phyloP scores from a whole-genome alignment of 805 yeast species.

The Metschnikowia matae region DNA sequence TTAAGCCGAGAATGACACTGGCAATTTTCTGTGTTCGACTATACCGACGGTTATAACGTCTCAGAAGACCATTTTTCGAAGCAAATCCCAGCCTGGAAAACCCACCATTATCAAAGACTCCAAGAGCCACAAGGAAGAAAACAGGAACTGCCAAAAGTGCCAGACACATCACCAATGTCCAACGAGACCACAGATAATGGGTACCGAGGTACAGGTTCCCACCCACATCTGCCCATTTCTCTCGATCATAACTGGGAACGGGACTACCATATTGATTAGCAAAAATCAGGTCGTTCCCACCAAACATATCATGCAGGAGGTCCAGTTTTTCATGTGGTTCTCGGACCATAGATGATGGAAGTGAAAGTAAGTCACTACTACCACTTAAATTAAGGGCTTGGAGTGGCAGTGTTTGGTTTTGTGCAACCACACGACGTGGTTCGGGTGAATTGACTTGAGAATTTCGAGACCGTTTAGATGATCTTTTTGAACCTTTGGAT shows the following conservation, averaged over 20 bases:
- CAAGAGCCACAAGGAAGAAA: conserved; percentile 33
- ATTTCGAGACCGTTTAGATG: not conserved
- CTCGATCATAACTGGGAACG: not conserved
- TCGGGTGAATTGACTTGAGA: not conserved
- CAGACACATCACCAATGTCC: conserved; percentile 25
- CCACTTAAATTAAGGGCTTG: not conserved
- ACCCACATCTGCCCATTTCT: not conserved
- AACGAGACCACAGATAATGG: conserved; percentile 16
- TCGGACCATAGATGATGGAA: conserved; percentile 12
- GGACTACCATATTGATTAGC: not conserved
- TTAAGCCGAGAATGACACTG: conserved; percentile 29
- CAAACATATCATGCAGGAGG: conserved; percentile 6
- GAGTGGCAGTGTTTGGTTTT: not conserved
- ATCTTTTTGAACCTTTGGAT: too few species aligned
- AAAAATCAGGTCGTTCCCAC: not conserved
- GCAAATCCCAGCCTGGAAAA: conserved; percentile 9
- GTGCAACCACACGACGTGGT: not conserved
- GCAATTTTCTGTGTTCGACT: conserved; percentile 26
- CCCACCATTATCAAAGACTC: conserved; percentile 31
- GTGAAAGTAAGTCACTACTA: conserved; percentile 1
- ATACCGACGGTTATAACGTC: conserved; percentile 11
- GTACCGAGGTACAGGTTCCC: not conserved
- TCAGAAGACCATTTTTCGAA: conserved; percentile 10
- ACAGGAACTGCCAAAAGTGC: conserved; percentile 38
- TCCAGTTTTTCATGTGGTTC: conserved; percentile 10